Conservation (phyloP, 2,329 filamentous ascomycete species). For the Nannizziopsis arthrosporioides region DNA sequence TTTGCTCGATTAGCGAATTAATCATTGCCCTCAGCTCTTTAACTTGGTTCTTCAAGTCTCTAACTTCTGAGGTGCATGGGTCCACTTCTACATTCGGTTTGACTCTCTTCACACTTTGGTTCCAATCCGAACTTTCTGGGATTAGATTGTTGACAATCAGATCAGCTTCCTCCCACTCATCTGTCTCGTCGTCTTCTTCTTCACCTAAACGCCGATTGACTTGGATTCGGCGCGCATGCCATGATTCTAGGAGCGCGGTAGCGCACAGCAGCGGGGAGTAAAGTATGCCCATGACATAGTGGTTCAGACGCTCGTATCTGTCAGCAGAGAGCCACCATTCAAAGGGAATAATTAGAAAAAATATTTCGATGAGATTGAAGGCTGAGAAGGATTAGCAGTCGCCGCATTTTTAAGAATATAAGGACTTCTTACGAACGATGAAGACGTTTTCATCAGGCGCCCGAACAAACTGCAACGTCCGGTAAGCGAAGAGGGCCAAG, state of each 20-base stretch:
- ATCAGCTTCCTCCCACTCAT: conserved; percentile 85
- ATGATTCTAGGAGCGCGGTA: conserved; percentile 60
- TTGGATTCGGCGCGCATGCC: conserved; percentile 53
- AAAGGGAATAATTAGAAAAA: conserved; percentile 64
- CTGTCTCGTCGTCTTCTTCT: conserved; percentile 73
- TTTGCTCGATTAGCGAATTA: conserved; percentile 41
- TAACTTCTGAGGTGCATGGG: conserved; percentile 55
- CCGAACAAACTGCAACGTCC: conserved; percentile 92
- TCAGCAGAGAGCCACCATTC: conserved; percentile 88
- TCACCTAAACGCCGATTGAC: conserved; percentile 69
- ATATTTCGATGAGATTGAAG: conserved; percentile 84
- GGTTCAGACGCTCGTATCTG: conserved; percentile 70
- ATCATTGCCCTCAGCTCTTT: conserved; percentile 53
- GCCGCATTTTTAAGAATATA: neutral
- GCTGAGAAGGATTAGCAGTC: conserved; percentile 29
- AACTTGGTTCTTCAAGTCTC: conserved; percentile 39
- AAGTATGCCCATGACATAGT: conserved; percentile 72
- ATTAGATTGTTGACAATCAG: conserved; percentile 47
- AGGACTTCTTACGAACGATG: conserved; percentile 53
- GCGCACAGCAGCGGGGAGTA: conserved; percentile 75
- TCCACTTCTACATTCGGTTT: conserved; percentile 76
- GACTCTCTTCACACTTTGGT: conserved; percentile 61
- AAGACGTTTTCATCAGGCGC: conserved; percentile 98
- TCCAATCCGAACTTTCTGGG: conserved; percentile 63
- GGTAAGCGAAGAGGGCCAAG: conserved; percentile 81